Evolutionary conservation across 345 rosid genomes (phyloP), one percentile per base, ranked within the genome.

Genomic region (Mercurialis annua): DNA sequence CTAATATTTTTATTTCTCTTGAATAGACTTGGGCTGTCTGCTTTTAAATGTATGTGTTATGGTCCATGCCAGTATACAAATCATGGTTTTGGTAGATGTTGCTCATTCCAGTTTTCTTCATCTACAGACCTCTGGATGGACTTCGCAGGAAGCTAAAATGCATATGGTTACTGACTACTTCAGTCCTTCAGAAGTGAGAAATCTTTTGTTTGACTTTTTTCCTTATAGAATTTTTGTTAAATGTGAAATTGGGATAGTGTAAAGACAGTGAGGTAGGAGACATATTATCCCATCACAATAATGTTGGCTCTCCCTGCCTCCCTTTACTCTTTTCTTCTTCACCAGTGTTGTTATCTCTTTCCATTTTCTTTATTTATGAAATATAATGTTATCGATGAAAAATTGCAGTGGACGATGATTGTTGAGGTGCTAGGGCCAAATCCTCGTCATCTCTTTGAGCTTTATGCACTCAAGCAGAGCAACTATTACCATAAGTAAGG

Each of bases 81-180:
- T 60, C 10, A 68, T 17, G 51, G 42, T 46, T 50, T 34, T 30
- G 47, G 68, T 53, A 6, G 5, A 15, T 64, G 52, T 67, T 48
- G 21, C 72, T 67, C 49, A 50, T 51, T 66, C 65, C 29, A 52
- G 47, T 72, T 76, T 76, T 49, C 70, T 71, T 67, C 52, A 64
- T 74, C 48, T 76, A 74, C 77, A 95, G 98, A 75, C 82, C 57
- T 95, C 90, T 85, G 97, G 92, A 43, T 95, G 99, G 99, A 80
- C 85, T 76, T 86, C 92, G 50, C 87, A 87, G 78, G 96, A 92
- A 83, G 98, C 97, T 76, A 88, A 85, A 77, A 62, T 90, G 84
- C 97, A 95, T 75, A 84, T 88, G 99, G 93, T 92, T 81, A 63
- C 85, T 34, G 90, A 92, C 82, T 87, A 85, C 81, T 95, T 95